Percentiles rank a stretch among this genome's conserved stretches.
These are phyloP conservation scores for Cryptococcus sp. DNA, from an alignment of 1,284 basidiomycete species.

Conservation along the genomic window DNA sequence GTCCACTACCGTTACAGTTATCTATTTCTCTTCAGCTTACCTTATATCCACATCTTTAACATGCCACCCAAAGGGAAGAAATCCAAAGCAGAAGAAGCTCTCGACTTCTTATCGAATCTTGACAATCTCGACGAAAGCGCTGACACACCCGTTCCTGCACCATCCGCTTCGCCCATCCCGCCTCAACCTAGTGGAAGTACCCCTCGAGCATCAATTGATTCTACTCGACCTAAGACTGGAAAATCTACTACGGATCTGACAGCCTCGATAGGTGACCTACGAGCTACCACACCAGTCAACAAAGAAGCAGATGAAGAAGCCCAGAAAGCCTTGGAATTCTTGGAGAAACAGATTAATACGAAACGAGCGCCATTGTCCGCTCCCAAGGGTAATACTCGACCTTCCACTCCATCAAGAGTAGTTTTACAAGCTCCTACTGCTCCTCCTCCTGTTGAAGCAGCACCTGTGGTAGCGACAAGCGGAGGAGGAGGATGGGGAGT, in stretches of 20 bases:
- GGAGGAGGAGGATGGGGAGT: conserved; percentile 49
- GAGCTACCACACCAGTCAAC: conserved; percentile 24
- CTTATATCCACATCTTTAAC: neutral
- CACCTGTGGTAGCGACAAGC: conserved; percentile 6
- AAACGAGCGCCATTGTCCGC: conserved; percentile 51
- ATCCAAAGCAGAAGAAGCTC: conserved; percentile 82
- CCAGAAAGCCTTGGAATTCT: conserved; percentile 69
- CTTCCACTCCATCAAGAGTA: conserved; percentile 18
- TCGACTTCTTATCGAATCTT: conserved; percentile 83
- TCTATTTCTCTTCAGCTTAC: neutral
- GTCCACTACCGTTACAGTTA: neutral
- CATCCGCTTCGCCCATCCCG: conserved; percentile 13
- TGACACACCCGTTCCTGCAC: neutral
- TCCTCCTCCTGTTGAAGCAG: conserved; percentile 1
- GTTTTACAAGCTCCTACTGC: conserved; percentile 4
- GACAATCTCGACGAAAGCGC: conserved; percentile 59
- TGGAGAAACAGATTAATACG: conserved; percentile 83
- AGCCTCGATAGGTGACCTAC: too few species aligned
- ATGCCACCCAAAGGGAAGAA: conserved; percentile 45
- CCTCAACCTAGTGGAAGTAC: conserved; percentile 8
- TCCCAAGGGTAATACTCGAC: conserved; percentile 16
- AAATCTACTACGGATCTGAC: neutral
- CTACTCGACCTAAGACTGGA: neutral
- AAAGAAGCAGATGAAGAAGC: conserved; percentile 59
- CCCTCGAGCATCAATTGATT: conserved; percentile 20